Evolutionary conservation across 192 early-diverging fungal genomes (phyloP).

Genomic region (Diversispora eburnea): DNA sequence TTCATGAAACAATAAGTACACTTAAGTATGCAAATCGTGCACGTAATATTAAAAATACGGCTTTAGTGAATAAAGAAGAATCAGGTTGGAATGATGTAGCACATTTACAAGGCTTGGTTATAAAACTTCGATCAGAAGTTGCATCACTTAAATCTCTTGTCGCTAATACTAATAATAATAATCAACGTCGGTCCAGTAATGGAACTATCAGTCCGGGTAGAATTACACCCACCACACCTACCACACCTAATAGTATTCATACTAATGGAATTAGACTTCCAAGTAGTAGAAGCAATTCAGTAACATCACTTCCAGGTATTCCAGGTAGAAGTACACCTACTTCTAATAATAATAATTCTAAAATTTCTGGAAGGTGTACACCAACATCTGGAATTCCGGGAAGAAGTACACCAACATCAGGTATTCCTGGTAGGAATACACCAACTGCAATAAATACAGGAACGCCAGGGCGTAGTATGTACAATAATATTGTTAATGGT

Average conservation of each 20-base stretch:
- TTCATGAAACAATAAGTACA: conserved; percentile 91
- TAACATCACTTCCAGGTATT: background rate
- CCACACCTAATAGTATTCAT: no score
- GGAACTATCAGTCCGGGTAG: background rate
- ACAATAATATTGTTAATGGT: conserved; percentile 5
- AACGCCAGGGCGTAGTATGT: background rate
- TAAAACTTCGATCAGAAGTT: conserved; percentile 59
- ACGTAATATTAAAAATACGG: conserved; percentile 91
- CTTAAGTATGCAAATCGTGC: conserved; percentile 95
- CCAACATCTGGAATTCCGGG: background rate
- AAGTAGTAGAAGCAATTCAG: background rate
- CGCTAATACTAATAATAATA: background rate
- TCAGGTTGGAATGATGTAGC: conserved; percentile 59
- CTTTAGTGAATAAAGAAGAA: conserved; percentile 73
- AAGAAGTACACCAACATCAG: background rate
- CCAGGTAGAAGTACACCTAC: background rate
- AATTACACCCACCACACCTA: background rate
- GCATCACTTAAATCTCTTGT: conserved; percentile 35
- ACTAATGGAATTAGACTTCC: background rate
- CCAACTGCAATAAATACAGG: background rate
- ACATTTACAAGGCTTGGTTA: conserved; percentile 59
- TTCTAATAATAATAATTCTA: background rate
- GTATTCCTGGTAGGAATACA: background rate
- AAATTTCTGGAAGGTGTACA: background rate
- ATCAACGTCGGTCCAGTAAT: background rate